Evolutionary conservation across 2,329 filamentous ascomycete species (phyloP), one percentile per base, ranked within the genome.

Genomic region (Penicillium crustosum): DNA sequence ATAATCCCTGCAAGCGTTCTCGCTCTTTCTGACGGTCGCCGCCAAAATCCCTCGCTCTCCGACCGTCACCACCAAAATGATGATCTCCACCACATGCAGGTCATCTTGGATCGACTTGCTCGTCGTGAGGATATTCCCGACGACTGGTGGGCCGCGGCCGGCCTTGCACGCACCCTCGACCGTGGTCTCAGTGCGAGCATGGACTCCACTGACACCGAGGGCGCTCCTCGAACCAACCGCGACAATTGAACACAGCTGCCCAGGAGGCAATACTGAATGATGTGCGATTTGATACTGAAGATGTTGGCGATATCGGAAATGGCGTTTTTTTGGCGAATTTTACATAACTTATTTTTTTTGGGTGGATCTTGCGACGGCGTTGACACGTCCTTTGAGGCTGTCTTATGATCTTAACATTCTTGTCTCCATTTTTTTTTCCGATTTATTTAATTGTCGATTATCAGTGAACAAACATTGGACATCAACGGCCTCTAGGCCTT

Each of bases 141-240:
- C 60, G 87, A 91, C 62, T 93, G 89, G 86, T 95, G 91, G 91
- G 84, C 85, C 58, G 83, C 85, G 67, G 87, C 82, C 58, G 88
- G 88, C 42, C 80, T 90, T 62, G 86, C 81, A 67, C 83, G 86
- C 61, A 87, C 81, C 15, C 66, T 76, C 39, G 66, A 67, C 50
- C 70, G 68, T 29, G 66, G 70, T 51, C 60, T 72, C 42, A 67
- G 64, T 50, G 62, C 63, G 25, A 64, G 61, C 25, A 59, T 70
- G n/a, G 66, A 67, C 23, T 52, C 59, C 27, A 63, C 62, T 23
- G 61, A 62, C 19, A 59, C 62, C n/a, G 65, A 68, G 19, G 55
- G 53, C 27, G 13, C 59, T 43, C 65, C 69, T 49, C 62, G 61
- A 6, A 53, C 65, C 2, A 35, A 38, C 49, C 53, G 50, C 25